Conservation (phyloP, 2,329 filamentous ascomycete genomes). For the Gliomastix tumulicola region DNA sequence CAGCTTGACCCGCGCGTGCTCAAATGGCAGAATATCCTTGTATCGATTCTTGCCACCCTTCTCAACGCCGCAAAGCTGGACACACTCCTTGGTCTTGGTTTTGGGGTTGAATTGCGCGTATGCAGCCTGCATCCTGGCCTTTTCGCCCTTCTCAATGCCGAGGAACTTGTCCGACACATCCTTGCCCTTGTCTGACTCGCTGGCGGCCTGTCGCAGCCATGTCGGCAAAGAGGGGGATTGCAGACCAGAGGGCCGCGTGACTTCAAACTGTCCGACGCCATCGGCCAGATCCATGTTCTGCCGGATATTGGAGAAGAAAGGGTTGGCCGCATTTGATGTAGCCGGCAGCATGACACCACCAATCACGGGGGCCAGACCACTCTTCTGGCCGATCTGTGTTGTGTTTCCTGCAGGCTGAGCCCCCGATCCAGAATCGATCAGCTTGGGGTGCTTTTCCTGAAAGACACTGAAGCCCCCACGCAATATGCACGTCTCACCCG, state of each 20-base stretch:
- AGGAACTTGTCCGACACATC: constrained; percentile 77
- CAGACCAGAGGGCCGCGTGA: constrained; percentile 38
- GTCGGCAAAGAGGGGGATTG: constrained; percentile 52
- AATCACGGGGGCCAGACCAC: constrained; percentile 62
- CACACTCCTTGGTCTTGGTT: constrained; percentile 21
- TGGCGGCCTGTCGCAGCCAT: constrained; percentile 70
- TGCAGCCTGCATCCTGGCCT: constrained; percentile 85
- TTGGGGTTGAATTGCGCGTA: constrained; percentile 43
- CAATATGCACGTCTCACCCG: constrained; percentile 66
- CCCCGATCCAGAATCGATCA: constrained; percentile 48
- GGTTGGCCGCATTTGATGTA: constrained; percentile 63
- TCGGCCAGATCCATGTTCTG: constrained; percentile 94
- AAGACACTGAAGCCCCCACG: constrained; percentile 78
- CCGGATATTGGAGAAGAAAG: constrained; percentile 93
- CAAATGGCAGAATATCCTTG: constrained; percentile 95
- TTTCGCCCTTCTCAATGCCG: constrained; percentile 74
- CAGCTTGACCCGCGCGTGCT: constrained; percentile 82
- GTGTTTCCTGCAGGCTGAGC: constrained; percentile 22
- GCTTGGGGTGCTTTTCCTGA: constrained; percentile 54
- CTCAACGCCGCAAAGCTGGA: constrained; percentile 86
- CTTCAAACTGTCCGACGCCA: constrained; percentile 78
- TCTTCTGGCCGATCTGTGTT: constrained; percentile 29
- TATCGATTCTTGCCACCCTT: constrained; percentile 95
- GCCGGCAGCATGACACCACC: constrained; percentile 80
- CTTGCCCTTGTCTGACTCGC: constrained; percentile 66